Percentiles rank a stretch among this genome's conserved stretches.
Evolutionary conservation across 768 basidiomycete species (phyloP).

Genomic region (Phlebiopsis flavidoalba): DNA sequence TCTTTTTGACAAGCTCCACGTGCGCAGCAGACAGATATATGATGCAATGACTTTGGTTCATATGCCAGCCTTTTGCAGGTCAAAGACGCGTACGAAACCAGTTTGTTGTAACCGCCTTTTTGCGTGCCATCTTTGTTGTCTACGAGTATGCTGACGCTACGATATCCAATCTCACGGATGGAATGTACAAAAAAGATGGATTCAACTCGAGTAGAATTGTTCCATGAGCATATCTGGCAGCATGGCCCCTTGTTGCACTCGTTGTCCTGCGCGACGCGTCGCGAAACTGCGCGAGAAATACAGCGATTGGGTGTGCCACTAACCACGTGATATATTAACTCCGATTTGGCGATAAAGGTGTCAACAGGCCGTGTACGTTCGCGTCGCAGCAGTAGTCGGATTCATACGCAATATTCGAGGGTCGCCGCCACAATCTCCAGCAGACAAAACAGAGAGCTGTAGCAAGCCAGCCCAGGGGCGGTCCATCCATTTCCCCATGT

Average conservation of each 20-base stretch:
- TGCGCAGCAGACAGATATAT: slow-evolving; percentile 20
- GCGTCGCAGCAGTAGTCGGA: slow-evolving; percentile 2
- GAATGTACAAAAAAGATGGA: too few relatives aligned
- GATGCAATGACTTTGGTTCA: not conserved
- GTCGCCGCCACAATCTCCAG: not conserved
- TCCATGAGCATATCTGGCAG: too few relatives aligned
- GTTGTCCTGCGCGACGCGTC: not conserved
- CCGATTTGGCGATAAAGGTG: not conserved
- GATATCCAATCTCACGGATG: too few relatives aligned
- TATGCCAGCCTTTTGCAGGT: not conserved
- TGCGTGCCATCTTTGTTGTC: too few relatives aligned
- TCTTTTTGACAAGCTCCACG: slow-evolving; percentile 52
- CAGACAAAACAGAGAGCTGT: not conserved
- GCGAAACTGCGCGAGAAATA: not conserved
- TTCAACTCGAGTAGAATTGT: too few relatives aligned
- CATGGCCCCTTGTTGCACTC: too few relatives aligned
- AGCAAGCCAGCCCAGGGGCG: not conserved
- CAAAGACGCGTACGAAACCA: not conserved
- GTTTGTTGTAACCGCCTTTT: not conserved
- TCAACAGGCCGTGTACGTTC: not conserved
- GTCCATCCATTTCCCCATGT: slow-evolving; percentile 26
- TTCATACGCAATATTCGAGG: slow-evolving; percentile 3
- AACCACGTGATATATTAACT: not conserved
- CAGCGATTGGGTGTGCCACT: not conserved
- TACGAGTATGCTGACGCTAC: too few relatives aligned